Conservation (phyloP, 345 rosid species). For the Lepidium aucheri region DNA sequence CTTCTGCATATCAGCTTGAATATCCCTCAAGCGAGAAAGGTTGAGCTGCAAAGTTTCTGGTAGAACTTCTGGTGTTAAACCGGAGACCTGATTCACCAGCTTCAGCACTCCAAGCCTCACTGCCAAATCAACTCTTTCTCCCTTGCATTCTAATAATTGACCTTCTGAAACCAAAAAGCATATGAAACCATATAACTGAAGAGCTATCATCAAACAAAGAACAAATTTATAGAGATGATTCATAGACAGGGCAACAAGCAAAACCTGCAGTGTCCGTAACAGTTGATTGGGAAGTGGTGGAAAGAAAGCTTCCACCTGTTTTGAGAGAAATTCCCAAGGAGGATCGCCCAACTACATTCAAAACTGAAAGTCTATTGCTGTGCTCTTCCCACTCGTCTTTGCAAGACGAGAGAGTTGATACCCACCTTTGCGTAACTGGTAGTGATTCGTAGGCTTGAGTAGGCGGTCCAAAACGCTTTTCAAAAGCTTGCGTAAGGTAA, state of each 20-base stretch:
- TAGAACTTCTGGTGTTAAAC: conserved; percentile 42
- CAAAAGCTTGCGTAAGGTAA: conserved; percentile 59
- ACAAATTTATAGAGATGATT: background rate
- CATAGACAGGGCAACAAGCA: conserved; percentile 7
- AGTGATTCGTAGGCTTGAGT: conserved; percentile 39
- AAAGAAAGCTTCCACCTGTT: conserved; percentile 65
- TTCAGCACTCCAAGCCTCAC: conserved; percentile 78
- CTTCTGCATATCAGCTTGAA: conserved; percentile 79
- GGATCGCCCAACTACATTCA: conserved; percentile 36
- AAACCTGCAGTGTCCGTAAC: conserved; percentile 35
- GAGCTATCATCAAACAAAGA: background rate
- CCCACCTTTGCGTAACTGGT: conserved; percentile 54
- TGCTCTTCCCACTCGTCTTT: conserved; percentile 78
- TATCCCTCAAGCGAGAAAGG: conserved; percentile 55
- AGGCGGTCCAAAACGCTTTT: conserved; percentile 47
- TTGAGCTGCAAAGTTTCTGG: conserved; percentile 77
- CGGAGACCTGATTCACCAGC: conserved; percentile 55
- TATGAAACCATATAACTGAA: background rate
- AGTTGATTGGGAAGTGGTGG: conserved; percentile 12
- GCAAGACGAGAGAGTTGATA: conserved; percentile 43
- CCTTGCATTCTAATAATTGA: conserved; percentile 50
- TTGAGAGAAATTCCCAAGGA: conserved; percentile 48
- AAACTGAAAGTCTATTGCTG: conserved; percentile 35
- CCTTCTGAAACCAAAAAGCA: conserved; percentile 27
- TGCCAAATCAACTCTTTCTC: conserved; percentile 57